Conservation (phyloP, 2,329 filamentous ascomycete genomes). For the Leptodontidium sp. region DNA sequence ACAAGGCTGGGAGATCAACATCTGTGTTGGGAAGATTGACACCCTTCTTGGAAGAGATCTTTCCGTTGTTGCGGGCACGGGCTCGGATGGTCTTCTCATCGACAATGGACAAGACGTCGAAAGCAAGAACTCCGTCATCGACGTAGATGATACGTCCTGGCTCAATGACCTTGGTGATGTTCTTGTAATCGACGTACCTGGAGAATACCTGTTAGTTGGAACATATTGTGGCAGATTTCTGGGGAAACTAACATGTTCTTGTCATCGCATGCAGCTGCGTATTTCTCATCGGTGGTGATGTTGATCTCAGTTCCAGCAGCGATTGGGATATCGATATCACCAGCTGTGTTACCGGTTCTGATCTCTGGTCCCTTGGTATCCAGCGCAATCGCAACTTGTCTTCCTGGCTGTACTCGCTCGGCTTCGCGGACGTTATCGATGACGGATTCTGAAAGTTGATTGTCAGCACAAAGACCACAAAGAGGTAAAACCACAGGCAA, state of each 20-base stretch:
- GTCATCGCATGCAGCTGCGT: conserved; percentile 82
- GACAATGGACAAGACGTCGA: conserved; percentile 87
- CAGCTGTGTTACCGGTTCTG: conserved; percentile 78
- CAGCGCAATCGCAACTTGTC: conserved; percentile 94
- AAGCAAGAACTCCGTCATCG: conserved; percentile 96
- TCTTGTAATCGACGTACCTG: conserved; percentile 99
- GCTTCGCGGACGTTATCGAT: conserved; percentile 94
- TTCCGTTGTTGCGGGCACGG: conserved; percentile 94
- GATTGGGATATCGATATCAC: conserved; percentile 81
- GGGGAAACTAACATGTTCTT: conserved; percentile 82
- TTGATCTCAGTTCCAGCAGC: conserved; percentile 84
- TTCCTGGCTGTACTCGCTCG: conserved; percentile 78
- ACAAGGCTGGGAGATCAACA: conserved; percentile 95
- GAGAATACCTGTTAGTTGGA: conserved; percentile 1
- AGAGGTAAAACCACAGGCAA: not conserved
- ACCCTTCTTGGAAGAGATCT: conserved; percentile 98
- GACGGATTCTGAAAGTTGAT: conserved; percentile 70
- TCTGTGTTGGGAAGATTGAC: conserved; percentile 99
- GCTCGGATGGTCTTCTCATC: conserved; percentile 90
- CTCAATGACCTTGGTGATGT: conserved; percentile 98
- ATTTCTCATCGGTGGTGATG: conserved; percentile 96
- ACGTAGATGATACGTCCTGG: conserved; percentile 95
- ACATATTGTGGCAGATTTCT: not conserved
- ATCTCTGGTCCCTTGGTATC: conserved; percentile 87
- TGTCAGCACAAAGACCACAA: not conserved